Evolutionary conservation across 257 asterid genomes (phyloP).

Genomic region (Coffea canephora): DNA sequence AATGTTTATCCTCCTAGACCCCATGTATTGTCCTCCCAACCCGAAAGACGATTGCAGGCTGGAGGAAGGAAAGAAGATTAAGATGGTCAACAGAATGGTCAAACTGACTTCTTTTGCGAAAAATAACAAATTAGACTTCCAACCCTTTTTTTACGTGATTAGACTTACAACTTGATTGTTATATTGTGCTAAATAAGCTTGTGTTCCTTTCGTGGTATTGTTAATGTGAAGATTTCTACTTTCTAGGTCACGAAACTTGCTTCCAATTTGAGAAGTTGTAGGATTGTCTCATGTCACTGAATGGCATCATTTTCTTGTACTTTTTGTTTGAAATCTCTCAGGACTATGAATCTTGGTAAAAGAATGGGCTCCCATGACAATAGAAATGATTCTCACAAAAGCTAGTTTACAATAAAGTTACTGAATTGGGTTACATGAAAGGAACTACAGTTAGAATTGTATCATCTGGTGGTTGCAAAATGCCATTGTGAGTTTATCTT

Average conservation of each 20-base stretch:
- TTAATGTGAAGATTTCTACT: background rate
- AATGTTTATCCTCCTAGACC: background rate
- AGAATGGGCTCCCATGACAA: too few species aligned
- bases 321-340: background rate
- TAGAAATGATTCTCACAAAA: background rate
- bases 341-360: background rate
- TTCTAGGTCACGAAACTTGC: background rate
- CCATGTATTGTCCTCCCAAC: background rate
- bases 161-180: too few species aligned
- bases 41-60: background rate
- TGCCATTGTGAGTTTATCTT: background rate
- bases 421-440: background rate
- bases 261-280: background rate
- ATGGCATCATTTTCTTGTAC: background rate
- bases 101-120: too few species aligned
- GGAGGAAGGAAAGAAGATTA: background rate
- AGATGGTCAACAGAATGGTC: background rate
- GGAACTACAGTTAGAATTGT: background rate
- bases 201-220: background rate
- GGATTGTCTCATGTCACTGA: background rate
- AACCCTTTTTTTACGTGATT: too few species aligned
- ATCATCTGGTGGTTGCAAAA: background rate
- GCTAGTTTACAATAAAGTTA: background rate
- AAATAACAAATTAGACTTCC: background rate
- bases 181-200: too few species aligned